Base-by-base conservation (phyloP, 257 asterid species). In the Solanum peruvianum region DNA sequence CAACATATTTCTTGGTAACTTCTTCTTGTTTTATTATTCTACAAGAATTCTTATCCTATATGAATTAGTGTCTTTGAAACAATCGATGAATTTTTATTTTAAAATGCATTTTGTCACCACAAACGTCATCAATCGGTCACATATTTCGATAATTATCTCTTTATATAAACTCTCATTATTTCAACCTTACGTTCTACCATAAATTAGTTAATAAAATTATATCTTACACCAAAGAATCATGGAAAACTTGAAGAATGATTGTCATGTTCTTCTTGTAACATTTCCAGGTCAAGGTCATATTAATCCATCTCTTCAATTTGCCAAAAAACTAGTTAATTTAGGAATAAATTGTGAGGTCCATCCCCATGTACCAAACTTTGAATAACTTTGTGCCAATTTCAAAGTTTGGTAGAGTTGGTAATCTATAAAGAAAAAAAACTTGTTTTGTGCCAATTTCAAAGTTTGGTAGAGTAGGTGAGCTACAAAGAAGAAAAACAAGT, bases 221-320 rank as follows among this genome's bases (percentile, higher is more conserved):
- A 31, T 35, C 16, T 18, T 72, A 18, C 33, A 41, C 12, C 4
- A 13, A 76, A 15, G 1, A 78, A 78, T 25, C 27, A 44, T 78
- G 84, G 84, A 78, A 4, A 78, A 44, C n/a, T 78, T 78, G 45
- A 84, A 37, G 86, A 44, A 84, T 58, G 86, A 62, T 12, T 84
- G 86, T 77, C 88, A 89, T 73, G 72, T 89, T 62, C 90, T 89
- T 35, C 27, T 89, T 2, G 90, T 89, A 25, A 85, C 89, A 69
- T 89, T 87, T 85, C 91, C 90, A n/a, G 90, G 75, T 2, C 91
- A 89, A 82, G 88, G 90, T 76, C 91, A 89, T 45, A 87, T 89
- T 78, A 89, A 89, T 80, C 90, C 91, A 39, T 21, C 80, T n/a
- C 88, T 89, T 56, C 89, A 82, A 23, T 84, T 89, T 7, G 85